Evolutionary conservation across 805 yeast genomes (phyloP), one percentile per base, ranked within the genome.

Genomic region (Starmera caribaea): DNA sequence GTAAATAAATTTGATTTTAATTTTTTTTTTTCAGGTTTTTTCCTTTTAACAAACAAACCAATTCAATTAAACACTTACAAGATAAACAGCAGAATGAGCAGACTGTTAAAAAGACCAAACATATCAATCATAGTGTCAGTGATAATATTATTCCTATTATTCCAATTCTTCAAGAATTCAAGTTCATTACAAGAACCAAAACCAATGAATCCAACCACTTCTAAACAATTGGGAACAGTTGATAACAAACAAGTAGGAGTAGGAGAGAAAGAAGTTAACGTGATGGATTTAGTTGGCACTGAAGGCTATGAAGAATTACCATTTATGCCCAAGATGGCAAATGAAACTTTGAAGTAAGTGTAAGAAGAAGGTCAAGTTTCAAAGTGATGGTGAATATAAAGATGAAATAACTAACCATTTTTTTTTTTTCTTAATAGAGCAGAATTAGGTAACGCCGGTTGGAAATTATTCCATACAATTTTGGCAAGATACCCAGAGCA

Each of bases 321-420:
- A n/a, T 52, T 54, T 53, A 92, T 92, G 98, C 95, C 95, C 7
- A 75, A 85, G 49, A 88, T 92, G 95, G 83, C 83, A 13, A 90
- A 90, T 59, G 88, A 79, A 47, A 81, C 88, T 0, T 63, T 77
- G 39, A 75, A 77, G 52, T 44, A 35, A 31, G 41, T 32, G 2
- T 21, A 21, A 5, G 24, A 21, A n/a, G n/a, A n/a, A n/a, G n/a
- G n/a, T n/a, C n/a, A n/a, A n/a, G n/a, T n/a, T n/a, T n/a, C n/a
- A n/a, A 29, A 12, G 17, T 30, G 7, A 43, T 10, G 15, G 3
- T 15, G 10, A 6, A 15, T 16, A 9, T 36, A 15, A 16, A 15
- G 4, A 13, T 32, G 36, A n/a, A 21, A 30, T 17, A 26, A 10
- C 15, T 35, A 13, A 38, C 15, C 8, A 4, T 21, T 14, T 15